Conservation (phyloP, 2,329 filamentous ascomycete genomes). For the Cordyceps militaris region DNA sequence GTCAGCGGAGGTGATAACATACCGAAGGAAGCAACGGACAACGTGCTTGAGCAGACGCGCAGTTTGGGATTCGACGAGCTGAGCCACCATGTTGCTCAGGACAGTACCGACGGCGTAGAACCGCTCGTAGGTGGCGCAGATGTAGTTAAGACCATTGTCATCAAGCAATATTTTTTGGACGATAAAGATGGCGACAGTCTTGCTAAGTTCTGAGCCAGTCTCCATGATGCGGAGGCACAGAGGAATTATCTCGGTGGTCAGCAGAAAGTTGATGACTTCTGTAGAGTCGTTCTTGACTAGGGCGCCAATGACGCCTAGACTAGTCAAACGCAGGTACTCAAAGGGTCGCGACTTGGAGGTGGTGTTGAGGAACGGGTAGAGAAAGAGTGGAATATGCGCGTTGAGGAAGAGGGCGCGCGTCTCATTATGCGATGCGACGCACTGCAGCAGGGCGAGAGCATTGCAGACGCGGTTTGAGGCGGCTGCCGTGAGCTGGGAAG, state of each 20-base stretch:
- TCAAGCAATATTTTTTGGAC: conserved; percentile 98
- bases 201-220: conserved; percentile 94
- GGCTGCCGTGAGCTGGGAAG: conserved; percentile 93
- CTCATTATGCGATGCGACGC: conserved; percentile 94
- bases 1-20: conserved; percentile 26
- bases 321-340: conserved; percentile 93
- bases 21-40: conserved; percentile 93
- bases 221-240: conserved; percentile 98
- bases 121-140: conserved; percentile 95
- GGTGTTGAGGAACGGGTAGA: conserved; percentile 97
- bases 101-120: conserved; percentile 98
- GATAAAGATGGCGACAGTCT: conserved; percentile 98
- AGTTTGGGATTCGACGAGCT: conserved; percentile 95
- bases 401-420: conserved; percentile 89
- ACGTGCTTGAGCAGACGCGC: conserved; percentile 95
- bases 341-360: conserved; percentile 97
- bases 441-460: conserved; percentile 89
- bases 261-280: conserved; percentile 96
- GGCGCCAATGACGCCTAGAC: conserved; percentile 91
- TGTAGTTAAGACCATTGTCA: conserved; percentile 94
- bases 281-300: conserved; percentile 98
- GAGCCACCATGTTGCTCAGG: conserved; percentile 96
- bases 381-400: conserved; percentile 92
- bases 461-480: conserved; percentile 97
- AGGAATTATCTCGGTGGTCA: conserved; percentile 97